phyloP scores from a whole-genome alignment of 345 rosid species.

The Tarenaya hassleriana region DNA sequence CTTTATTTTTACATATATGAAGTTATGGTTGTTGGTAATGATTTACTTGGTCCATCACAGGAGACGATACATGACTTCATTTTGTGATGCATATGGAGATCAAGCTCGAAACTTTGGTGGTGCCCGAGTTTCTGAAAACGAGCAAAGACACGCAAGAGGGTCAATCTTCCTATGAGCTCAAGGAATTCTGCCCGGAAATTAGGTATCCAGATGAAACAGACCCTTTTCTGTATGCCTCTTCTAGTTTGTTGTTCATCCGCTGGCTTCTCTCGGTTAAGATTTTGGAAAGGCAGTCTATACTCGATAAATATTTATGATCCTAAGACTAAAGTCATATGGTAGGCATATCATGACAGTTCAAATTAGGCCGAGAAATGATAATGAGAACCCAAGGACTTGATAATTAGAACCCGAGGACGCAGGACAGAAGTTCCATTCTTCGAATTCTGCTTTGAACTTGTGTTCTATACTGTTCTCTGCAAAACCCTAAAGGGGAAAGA shows the following conservation, averaged over 20 bases:
- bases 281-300: no score
- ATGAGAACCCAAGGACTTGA: slow-evolving; percentile 31
- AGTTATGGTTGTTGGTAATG: not conserved
- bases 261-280: no score
- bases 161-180: slow-evolving; percentile 51
- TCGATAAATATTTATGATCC: not conserved
- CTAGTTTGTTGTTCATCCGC: not conserved
- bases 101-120: slow-evolving; percentile 37
- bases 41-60: slow-evolving; percentile 33
- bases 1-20: not conserved
- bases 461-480: no score
- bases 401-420: slow-evolving; percentile 32
- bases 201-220: slow-evolving; percentile 35
- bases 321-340: not conserved
- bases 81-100: slow-evolving; percentile 48
- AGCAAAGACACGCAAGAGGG: slow-evolving; percentile 40
- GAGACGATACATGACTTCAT: slow-evolving; percentile 58
- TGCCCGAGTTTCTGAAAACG: slow-evolving; percentile 60
- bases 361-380: slow-evolving; percentile 23
- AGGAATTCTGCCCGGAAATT: slow-evolving; percentile 57
- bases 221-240: not conserved
- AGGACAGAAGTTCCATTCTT: slow-evolving; percentile 19
- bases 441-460: not conserved
- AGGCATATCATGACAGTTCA: no score
- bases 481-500: no score